phyloP scores from a whole-genome alignment of 371 early-diverging fungal species.

The Massospora cicadina region DNA sequence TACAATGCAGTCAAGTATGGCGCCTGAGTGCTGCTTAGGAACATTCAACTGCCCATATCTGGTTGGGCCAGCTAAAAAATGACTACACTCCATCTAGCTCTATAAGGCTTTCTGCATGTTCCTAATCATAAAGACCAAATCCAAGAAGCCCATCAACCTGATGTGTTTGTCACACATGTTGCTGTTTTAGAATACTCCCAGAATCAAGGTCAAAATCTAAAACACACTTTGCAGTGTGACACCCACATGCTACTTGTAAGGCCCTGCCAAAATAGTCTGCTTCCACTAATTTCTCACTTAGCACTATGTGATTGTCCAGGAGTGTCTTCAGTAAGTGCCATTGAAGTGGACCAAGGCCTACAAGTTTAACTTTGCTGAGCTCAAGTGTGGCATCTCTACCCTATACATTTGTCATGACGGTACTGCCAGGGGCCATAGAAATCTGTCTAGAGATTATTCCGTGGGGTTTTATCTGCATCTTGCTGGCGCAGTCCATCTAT shows the following conservation, averaged over 20 bases:
- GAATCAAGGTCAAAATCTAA: slow-evolving; percentile 82
- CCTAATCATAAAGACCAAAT: slow-evolving; percentile 93
- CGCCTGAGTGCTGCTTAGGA: slow-evolving; percentile 92
- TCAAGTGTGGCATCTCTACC: slow-evolving; percentile 72
- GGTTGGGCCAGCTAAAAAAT: slow-evolving; percentile 91
- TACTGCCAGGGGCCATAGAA: slow-evolving; percentile 62
- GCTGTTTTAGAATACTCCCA: slow-evolving; percentile 91
- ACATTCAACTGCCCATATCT: slow-evolving; percentile 89
- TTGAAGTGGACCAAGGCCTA: slow-evolving; percentile 94
- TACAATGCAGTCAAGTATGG: slow-evolving; percentile 63
- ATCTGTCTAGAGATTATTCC: slow-evolving; percentile 91
- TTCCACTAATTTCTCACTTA: slow-evolving; percentile 90
- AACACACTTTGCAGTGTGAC: slow-evolving; percentile 65
- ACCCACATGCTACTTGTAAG: slow-evolving; percentile 31
- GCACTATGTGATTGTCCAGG: slow-evolving; percentile 87
- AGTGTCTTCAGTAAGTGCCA: slow-evolving; percentile 89
- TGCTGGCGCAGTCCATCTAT: slow-evolving; percentile 80
- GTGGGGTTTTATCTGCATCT: slow-evolving; percentile 76
- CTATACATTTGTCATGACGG: slow-evolving; percentile 80
- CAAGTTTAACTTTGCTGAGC: slow-evolving; percentile 95
- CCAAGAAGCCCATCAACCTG: slow-evolving; percentile 84
- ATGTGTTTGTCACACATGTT: slow-evolving; percentile 78
- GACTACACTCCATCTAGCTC: slow-evolving; percentile 67
- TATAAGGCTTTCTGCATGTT: slow-evolving; percentile 78
- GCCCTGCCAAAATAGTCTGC: slow-evolving; percentile 73